Percentiles rank a stretch among this genome's conserved stretches.
These are phyloP conservation scores for Russula sp. DNA, from an alignment of 768 basidiomycete genomes.

Conservation along the genomic window DNA sequence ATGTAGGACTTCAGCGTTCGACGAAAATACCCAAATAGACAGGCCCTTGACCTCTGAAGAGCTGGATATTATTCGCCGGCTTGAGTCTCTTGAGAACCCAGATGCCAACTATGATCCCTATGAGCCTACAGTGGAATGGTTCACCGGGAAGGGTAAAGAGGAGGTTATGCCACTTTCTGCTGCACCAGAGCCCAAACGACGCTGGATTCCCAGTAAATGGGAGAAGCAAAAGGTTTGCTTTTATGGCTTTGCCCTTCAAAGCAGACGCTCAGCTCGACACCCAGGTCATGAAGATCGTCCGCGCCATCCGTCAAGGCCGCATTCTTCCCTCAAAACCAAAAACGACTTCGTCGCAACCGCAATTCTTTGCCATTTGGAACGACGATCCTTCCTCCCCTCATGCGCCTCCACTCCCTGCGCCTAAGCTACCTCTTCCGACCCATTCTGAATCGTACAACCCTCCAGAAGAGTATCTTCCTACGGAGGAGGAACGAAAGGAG, in stretches of 20 bases:
- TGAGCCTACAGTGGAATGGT: constrained; percentile 92
- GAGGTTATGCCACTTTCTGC: constrained; percentile 89
- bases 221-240: constrained; percentile 89
- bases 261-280: background rate
- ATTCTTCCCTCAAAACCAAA: constrained; percentile 88
- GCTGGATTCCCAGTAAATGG: constrained; percentile 98
- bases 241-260: background rate
- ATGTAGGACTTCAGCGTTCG: constrained; percentile 83
- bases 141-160: constrained; percentile 92
- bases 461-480: constrained; percentile 91
- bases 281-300: constrained; percentile 98
- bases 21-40: constrained; percentile 79
- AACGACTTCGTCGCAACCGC: constrained; percentile 51
- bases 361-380: constrained; percentile 87
- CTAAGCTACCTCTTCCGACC: constrained; percentile 81
- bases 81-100: constrained; percentile 89
- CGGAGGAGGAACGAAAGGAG: constrained; percentile 67
- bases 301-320: constrained; percentile 92
- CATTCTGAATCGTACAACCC: constrained; percentile 99
- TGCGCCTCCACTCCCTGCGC: constrained; percentile 86
- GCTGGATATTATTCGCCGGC: constrained; percentile 85
- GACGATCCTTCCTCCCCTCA: constrained; percentile 65
- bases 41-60: constrained; percentile 85
- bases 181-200: constrained; percentile 90
- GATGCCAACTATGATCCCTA: constrained; percentile 89